Percentiles rank a stretch among this genome's conserved stretches.
phyloP scores from a whole-genome alignment of 2,329 filamentous ascomycete genomes.

The Zasmidium angulare region DNA sequence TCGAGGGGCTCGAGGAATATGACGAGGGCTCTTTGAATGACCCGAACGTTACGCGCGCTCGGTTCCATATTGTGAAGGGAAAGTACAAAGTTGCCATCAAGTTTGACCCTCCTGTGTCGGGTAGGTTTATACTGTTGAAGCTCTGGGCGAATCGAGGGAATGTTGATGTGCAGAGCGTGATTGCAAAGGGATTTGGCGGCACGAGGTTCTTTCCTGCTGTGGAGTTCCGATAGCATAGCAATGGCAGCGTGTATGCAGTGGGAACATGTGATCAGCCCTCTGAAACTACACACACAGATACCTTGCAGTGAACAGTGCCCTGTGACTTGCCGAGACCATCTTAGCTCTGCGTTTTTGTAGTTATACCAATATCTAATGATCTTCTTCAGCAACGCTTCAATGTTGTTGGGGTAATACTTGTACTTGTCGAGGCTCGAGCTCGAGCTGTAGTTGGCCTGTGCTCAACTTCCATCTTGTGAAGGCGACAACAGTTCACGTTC shows the following conservation, averaged over 20 bases:
- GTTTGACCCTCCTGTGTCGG: constrained; percentile 74
- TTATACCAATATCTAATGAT: too few species aligned
- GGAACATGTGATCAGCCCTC: too few species aligned
- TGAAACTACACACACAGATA: too few species aligned
- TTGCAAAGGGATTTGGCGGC: constrained; percentile 80
- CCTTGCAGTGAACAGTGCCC: too few species aligned
- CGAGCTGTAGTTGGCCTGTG: not conserved
- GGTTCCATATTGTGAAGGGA: constrained; percentile 78
- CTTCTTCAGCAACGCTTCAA: too few species aligned
- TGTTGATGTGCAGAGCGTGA: constrained; percentile 86
- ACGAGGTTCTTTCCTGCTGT: constrained; percentile 67
- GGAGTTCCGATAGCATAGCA: constrained; percentile 15
- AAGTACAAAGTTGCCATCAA: constrained; percentile 84
- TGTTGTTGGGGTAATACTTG: too few species aligned
- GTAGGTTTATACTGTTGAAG: constrained; percentile 78
- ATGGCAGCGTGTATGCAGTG: too few species aligned
- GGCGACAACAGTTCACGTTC: not conserved
- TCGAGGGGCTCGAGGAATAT: constrained; percentile 18
- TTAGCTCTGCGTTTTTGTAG: too few species aligned
- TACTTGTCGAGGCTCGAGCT: not conserved
- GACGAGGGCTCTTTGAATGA: constrained; percentile 26
- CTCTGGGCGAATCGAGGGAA: constrained; percentile 81
- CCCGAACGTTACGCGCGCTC: constrained; percentile 56
- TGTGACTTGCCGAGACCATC: too few species aligned
- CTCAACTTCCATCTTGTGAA: not conserved